phyloP scores from a whole-genome alignment of 768 basidiomycete genomes.

The Boletus patriciae region DNA sequence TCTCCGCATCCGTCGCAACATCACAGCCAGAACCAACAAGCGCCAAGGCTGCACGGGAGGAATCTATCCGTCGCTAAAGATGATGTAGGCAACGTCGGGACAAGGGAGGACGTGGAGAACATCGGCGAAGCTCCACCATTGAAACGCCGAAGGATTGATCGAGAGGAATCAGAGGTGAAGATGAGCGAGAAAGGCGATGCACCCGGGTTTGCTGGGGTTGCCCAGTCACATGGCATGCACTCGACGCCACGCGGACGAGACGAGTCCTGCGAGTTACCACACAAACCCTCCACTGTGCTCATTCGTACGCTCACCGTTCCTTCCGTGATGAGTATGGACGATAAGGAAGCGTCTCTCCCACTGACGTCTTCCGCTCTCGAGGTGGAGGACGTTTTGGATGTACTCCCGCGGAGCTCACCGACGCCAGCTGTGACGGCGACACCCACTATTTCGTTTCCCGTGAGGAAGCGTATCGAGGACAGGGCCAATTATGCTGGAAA shows the following conservation, averaged over 20 bases:
- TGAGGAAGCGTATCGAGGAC: conserved; percentile 14
- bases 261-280: neutral
- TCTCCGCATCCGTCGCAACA: neutral
- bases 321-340: neutral
- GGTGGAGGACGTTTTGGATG: neutral
- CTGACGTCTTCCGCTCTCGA: neutral
- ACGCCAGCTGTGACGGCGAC: neutral
- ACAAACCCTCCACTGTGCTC: neutral
- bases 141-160: conserved; percentile 22
- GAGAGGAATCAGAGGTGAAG: neutral
- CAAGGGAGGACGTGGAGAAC: conserved; percentile 6
- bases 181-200: neutral
- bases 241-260: neutral
- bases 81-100: neutral
- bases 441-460: conserved; percentile 22
- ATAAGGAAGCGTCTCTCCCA: neutral
- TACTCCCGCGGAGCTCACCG: neutral
- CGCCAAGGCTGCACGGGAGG: neutral
- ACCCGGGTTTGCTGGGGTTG: neutral
- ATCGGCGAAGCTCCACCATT: neutral
- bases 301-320: neutral
- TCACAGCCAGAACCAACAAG: conserved; percentile 1
- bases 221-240: neutral
- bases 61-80: neutral
- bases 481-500: conserved; percentile 1